A percentile compares a stretch with the other conserved stretches of the same genome.
Evolutionary conservation across 176 grass and related monocot species (phyloP).

Genomic region (Aegilops tauschii): DNA sequence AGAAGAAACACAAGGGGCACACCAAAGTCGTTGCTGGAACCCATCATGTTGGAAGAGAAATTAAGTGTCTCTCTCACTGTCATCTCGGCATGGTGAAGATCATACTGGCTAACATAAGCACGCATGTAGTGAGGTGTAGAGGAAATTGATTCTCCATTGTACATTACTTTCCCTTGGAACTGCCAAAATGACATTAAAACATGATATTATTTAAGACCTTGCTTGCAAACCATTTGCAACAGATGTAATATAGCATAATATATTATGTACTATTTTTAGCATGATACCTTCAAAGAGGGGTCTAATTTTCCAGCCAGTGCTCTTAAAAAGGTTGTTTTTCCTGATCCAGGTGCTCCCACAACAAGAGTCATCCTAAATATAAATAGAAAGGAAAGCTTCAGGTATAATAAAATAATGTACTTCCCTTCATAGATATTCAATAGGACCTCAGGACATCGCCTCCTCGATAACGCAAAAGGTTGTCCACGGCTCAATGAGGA

Average conservation of each 20-base stretch:
- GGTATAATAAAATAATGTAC: not conserved
- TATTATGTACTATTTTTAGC: not conserved
- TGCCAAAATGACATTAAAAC: conserved; percentile 14
- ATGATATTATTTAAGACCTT: not conserved
- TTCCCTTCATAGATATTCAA: not conserved
- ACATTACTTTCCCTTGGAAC: conserved; percentile 53
- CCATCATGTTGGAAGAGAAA: conserved; percentile 62
- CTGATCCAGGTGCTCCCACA: conserved; percentile 79
- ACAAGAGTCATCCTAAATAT: conserved; percentile 82
- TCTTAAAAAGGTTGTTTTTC: conserved; percentile 79
- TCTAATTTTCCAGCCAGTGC: conserved; percentile 63
- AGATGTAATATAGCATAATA: not conserved
- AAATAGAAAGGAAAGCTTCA: conserved; percentile 8
- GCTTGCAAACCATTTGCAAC: not conserved
- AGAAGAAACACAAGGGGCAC: not conserved
- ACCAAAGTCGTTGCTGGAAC: conserved; percentile 68
- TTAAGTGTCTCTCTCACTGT: conserved; percentile 73
- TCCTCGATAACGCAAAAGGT: too few relatives aligned
- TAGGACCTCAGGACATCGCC: not conserved
- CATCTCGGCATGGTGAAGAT: conserved; percentile 93
- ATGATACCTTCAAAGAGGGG: conserved; percentile 51
- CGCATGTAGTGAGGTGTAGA: conserved; percentile 48
- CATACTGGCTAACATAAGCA: conserved; percentile 80
- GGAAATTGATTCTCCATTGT: conserved; percentile 62
- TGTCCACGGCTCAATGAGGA: too few relatives aligned